Evolutionary conservation across 1,284 basidiomycete species (phyloP), one percentile per base, ranked within the genome.

Genomic region (Trametes polyzona): DNA sequence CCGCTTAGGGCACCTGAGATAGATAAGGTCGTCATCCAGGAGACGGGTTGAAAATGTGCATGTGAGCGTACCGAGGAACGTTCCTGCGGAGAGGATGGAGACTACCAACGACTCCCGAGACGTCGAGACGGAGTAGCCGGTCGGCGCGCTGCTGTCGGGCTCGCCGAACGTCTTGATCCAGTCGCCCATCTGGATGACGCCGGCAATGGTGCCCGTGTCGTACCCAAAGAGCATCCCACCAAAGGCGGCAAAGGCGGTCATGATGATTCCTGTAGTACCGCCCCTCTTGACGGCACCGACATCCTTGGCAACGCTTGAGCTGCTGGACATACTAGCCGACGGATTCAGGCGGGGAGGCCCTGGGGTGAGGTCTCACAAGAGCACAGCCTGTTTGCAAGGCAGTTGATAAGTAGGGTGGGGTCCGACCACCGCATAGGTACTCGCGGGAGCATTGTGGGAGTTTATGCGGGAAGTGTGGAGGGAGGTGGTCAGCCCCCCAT

Each of bases 211-310:
- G 66, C 89, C 90, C 46, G 89, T 89, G 69, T 92, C 89, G 67
- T 90, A 90, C 57, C 82, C 79, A 60, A 69, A 95, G 65, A 95
- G 86, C 73, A 95, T 90, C 77, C 91, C 91, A 69, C 87, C 93
- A 71, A 94, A 93, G 47, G 90, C 87, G 39, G 92, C 91, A 67
- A 94, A 93, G 46, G 77, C 74, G 61, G 78, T 77, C 68, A 86
- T 83, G 57, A 78, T 69, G 58, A 85, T 79, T 50, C 83, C 84
- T 23, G 81, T 74, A 47, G 78, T 26, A 1, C 40, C 40, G 23
- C 40, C 11, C 19, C 9, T 23, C 23, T 3, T 7, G 12, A 8
- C 42, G 26, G 7, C 23, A 14, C 10, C 23, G 21, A 4, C 23
- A 8, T 16, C 23, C 23, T 24, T 41, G 21, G 5, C 37, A 9